Evolutionary conservation across 2,329 filamentous ascomycete genomes (phyloP).

Genomic region (Hansfordia pulvinata): DNA sequence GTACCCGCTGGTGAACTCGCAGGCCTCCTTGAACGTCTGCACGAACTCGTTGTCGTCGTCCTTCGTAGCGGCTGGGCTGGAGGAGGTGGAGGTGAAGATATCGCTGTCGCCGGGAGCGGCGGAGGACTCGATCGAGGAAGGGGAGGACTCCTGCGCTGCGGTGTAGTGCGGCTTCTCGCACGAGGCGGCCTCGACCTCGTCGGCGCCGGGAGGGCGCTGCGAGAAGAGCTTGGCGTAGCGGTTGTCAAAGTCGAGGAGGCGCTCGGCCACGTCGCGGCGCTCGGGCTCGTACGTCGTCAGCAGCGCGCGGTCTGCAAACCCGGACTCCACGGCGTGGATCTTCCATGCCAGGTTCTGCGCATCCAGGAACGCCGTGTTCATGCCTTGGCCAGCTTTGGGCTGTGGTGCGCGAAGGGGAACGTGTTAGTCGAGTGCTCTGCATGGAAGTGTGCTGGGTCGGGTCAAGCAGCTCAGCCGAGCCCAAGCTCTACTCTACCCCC

Average conservation of each 20-base stretch:
- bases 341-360: slow-evolving; percentile 93
- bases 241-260: slow-evolving; percentile 73
- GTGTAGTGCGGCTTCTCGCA: slow-evolving; percentile 13
- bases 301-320: slow-evolving; percentile 62
- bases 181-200: slow-evolving; percentile 58
- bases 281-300: slow-evolving; percentile 80
- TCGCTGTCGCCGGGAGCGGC: slow-evolving; percentile 12
- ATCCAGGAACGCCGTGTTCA: slow-evolving; percentile 70
- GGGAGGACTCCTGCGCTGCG: too few relatives aligned
- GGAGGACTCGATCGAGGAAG: too few relatives aligned
- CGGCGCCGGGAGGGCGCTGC: slow-evolving; percentile 56
- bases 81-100: slow-evolving; percentile 13
- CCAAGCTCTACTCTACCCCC: slow-evolving; percentile 2
- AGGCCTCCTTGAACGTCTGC: slow-evolving; percentile 79
- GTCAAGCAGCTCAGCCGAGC: too few relatives aligned
- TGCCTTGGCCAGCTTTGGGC: slow-evolving; percentile 67
- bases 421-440: too few relatives aligned
- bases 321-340: slow-evolving; percentile 77
- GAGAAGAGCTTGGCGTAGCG: slow-evolving; percentile 87
- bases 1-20: slow-evolving; percentile 87
- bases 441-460: too few relatives aligned
- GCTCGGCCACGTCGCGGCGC: slow-evolving; percentile 73
- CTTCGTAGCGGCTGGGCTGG: too few relatives aligned
- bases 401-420: too few relatives aligned
- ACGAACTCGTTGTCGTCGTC: slow-evolving; percentile 74